Evolutionary conservation across 73 alveolate species (phyloP), one percentile per base, ranked within the genome.

Genomic region (Durusdinium trenchii): DNA sequence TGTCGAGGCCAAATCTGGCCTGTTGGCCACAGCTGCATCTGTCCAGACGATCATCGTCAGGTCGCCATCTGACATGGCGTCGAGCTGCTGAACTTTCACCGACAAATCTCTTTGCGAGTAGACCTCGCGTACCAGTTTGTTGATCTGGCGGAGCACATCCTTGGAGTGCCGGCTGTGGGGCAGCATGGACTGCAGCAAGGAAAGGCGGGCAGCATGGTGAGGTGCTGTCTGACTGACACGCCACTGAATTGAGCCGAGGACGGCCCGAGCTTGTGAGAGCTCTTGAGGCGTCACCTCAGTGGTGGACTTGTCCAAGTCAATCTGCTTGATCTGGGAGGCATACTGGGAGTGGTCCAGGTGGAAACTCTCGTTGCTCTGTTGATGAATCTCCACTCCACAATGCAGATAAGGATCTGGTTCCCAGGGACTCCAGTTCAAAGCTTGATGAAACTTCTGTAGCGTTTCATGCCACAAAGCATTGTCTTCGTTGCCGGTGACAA

Each of bases 381-480:
- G 93, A 1, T 9, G 32, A 0, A 82, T 3, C n/a, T 9, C 0
- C n/a, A 82, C 93, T 6, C 93, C 93, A 50, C 93, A 82, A 42
- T 82, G 93, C 9, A 10, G 0, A 32, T n/a, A 82, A 3, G 9
- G 9, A 32, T 82, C 93, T 10, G 12, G 14, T n/a, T 82, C 93
- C 93, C 93, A 82, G 3, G 93, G 93, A 30, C 51, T 10, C 93
- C 93, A 82, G 20, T 35, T 47, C 47, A 48, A 82, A 0, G 69
- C 5, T n/a, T 50, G 38, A 35, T 50, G 35, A 6, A 82, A 26
- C 23, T 50, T 48, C 0, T 50, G 50, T 1, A 82, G 35, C 3
- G 73, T 32, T 3, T n/a, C 18, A 48, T 18, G n/a, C 93, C 93
- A 82, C 35, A 4, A n/a, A 6, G 38, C 73, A 61, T 32, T 50